phyloP scores from a whole-genome alignment of 1,139 yeast genomes.

The Kurtzmaniella quercitrusa region DNA sequence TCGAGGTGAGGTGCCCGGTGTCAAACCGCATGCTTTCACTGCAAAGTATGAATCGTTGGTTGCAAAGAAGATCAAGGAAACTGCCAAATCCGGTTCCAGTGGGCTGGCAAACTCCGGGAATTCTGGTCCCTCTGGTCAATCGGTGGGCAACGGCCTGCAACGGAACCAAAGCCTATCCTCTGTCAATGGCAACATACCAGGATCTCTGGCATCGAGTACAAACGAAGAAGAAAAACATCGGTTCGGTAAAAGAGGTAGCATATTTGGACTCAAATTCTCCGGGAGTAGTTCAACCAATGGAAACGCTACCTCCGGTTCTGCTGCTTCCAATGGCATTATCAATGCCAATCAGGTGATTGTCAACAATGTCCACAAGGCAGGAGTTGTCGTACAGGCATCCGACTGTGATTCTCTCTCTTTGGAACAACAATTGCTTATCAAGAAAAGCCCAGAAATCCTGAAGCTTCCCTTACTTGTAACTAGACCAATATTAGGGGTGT shows the following conservation, averaged over 20 bases:
- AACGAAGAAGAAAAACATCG: slow-evolving; percentile 39
- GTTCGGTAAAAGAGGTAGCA: slow-evolving; percentile 31
- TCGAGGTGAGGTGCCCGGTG: slow-evolving; percentile 39
- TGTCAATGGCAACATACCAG: slow-evolving; percentile 3
- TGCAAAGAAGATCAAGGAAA: slow-evolving; percentile 35
- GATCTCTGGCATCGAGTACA: slow-evolving; percentile 26
- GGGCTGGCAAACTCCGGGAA: background rate
- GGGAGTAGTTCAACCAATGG: slow-evolving; percentile 3
- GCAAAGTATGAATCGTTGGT: slow-evolving; percentile 41
- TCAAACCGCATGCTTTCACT: slow-evolving; percentile 43
- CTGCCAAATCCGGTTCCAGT: slow-evolving; percentile 16
- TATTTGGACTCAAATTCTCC: slow-evolving; percentile 40
- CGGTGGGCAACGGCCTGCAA: background rate
- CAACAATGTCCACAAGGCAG: slow-evolving; percentile 12
- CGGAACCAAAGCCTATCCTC: background rate
- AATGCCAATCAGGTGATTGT: background rate
- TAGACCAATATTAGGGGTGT: slow-evolving; percentile 26
- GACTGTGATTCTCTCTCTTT: slow-evolving; percentile 32
- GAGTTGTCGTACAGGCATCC: slow-evolving; percentile 26
- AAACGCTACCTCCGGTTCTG: background rate
- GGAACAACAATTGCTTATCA: slow-evolving; percentile 32
- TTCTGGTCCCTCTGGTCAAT: background rate
- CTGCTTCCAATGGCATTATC: too few relatives aligned
- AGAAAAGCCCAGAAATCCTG: slow-evolving; percentile 29
- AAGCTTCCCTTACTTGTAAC: slow-evolving; percentile 35